phyloP scores from a whole-genome alignment of 768 basidiomycete genomes.

The Tylopilus subfusipes region DNA sequence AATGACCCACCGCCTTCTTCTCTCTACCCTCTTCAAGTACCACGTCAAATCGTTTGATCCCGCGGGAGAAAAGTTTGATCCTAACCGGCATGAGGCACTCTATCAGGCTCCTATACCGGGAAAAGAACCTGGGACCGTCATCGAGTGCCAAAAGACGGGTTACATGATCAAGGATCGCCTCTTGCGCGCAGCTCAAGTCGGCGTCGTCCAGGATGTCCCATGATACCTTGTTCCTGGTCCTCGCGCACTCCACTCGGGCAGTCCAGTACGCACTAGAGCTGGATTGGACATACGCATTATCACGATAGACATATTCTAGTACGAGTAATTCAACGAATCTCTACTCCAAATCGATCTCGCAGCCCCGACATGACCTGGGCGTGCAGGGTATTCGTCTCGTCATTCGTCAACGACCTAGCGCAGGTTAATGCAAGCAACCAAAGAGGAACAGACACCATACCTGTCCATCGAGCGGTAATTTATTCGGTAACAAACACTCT shows the following conservation, averaged over 20 bases:
- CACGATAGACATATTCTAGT: constrained; percentile 37
- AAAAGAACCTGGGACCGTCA: constrained; percentile 83
- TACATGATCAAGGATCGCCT: constrained; percentile 95
- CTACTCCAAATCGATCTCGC: constrained; percentile 66
- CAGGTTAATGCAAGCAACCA: constrained; percentile 2
- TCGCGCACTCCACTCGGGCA: not conserved
- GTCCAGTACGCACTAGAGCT: constrained; percentile 12
- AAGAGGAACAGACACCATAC: constrained; percentile 35
- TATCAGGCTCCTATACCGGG: constrained; percentile 91
- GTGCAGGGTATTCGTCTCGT: constrained; percentile 85
- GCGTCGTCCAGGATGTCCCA: constrained; percentile 74
- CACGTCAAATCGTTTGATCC: constrained; percentile 92
- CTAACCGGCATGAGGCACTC: constrained; percentile 91
- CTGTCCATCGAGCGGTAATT: constrained; percentile 98
- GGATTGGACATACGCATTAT: constrained; percentile 22
- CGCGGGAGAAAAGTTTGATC: constrained; percentile 90
- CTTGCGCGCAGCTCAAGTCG: constrained; percentile 93
- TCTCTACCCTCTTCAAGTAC: constrained; percentile 88
- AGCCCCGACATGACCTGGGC: constrained; percentile 53
- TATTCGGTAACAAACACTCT: constrained; percentile 83
- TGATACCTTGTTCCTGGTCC: constrained; percentile 21
- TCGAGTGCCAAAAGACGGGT: constrained; percentile 87
- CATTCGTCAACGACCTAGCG: constrained; percentile 77
- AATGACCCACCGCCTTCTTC: constrained; percentile 85
- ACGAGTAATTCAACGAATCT: constrained; percentile 71